These are phyloP conservation scores for Pythium brassicae DNA, from an alignment of 352 stramenopile genomes.

Conservation along the genomic window DNA sequence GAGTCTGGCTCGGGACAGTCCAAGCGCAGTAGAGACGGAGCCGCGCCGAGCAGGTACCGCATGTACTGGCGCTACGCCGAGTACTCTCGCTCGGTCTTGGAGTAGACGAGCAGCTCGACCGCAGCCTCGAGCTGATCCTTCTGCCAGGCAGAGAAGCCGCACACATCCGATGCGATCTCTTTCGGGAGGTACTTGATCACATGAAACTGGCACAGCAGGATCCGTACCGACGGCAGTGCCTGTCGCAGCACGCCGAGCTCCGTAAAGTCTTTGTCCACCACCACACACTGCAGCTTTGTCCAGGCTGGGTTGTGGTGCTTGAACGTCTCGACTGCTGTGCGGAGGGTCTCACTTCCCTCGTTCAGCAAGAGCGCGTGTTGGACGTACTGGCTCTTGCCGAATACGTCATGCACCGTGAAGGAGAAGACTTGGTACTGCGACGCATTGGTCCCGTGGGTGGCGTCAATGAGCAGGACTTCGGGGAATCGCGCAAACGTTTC, in stretches of 20 bases:
- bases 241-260: constrained; percentile 11
- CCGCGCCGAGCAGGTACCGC: background rate
- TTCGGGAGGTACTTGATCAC: constrained; percentile 16
- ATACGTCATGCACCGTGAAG: background rate
- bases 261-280: constrained; percentile 28
- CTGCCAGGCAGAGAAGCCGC: constrained; percentile 15
- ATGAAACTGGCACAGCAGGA: constrained; percentile 27
- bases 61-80: constrained; percentile 6
- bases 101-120: constrained; percentile 14
- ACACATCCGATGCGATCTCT: constrained; percentile 8
- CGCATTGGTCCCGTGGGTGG: background rate
- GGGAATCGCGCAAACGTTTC: too few relatives aligned
- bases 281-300: background rate
- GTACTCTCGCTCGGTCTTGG: constrained; percentile 10
- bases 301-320: background rate
- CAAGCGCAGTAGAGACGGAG: background rate
- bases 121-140: constrained; percentile 13
- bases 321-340: background rate
- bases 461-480: background rate
- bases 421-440: background rate
- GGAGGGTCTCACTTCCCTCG: background rate
- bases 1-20: background rate
- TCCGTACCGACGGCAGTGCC: constrained; percentile 3
- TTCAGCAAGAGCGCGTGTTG: background rate
- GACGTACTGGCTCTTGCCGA: background rate